Conservation (phyloP, 495 filamentous ascomycete genomes). For the Podospora comata region DNA sequence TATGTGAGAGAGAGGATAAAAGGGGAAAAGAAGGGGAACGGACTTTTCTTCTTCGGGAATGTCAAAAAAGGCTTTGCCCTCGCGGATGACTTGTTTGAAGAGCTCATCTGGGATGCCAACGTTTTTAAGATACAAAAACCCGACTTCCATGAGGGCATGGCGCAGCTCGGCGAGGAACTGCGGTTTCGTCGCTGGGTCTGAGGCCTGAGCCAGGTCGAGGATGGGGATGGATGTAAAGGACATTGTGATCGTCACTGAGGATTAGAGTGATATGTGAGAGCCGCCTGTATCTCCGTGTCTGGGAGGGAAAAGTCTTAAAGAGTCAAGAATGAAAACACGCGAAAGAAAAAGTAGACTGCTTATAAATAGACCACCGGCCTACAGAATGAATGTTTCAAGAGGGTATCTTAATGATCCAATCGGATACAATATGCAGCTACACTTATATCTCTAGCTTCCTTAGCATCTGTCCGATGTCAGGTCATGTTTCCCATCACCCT, state of each 20-base stretch:
- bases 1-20: not conserved
- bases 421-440: not conserved
- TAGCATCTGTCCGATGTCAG: slow-evolving; percentile 11
- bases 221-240: slow-evolving; percentile 78
- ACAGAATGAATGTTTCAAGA: slow-evolving; percentile 6
- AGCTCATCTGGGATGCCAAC: slow-evolving; percentile 68
- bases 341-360: not conserved
- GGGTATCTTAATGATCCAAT: slow-evolving; percentile 8
- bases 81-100: slow-evolving; percentile 62
- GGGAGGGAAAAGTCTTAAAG: not conserved
- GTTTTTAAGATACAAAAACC: slow-evolving; percentile 89
- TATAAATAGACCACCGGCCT: slow-evolving; percentile 3
- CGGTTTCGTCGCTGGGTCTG: slow-evolving; percentile 65
- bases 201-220: slow-evolving; percentile 68
- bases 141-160: slow-evolving; percentile 81
- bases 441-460: not conserved
- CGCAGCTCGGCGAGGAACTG: slow-evolving; percentile 69
- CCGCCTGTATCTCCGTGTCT: not conserved
- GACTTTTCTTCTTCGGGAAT: slow-evolving; percentile 76
- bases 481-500: slow-evolving; percentile 12
- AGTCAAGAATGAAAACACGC: not conserved
- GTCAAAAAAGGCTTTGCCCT: slow-evolving; percentile 75
- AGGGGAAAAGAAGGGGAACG: not conserved
- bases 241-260: slow-evolving; percentile 29
- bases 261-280: not conserved